Conservation (phyloP, 768 basidiomycete genomes). For the Cyathus striatus region DNA sequence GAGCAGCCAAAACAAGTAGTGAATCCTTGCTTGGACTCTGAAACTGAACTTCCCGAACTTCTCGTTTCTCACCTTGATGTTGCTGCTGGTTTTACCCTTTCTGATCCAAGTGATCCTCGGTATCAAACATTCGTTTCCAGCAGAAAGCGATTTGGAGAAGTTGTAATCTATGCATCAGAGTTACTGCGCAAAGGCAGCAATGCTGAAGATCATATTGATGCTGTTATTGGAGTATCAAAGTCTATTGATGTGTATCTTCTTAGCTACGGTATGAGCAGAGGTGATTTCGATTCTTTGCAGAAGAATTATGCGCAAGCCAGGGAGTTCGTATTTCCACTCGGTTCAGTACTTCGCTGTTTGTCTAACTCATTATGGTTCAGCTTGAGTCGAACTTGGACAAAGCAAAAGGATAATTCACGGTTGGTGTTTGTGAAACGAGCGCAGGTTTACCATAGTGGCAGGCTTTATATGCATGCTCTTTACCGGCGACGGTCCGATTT, state of each 20-base stretch:
- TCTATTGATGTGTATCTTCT: constrained; percentile 75
- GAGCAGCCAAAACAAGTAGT: constrained; percentile 52
- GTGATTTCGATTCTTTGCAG: constrained; percentile 57
- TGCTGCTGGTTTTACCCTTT: constrained; percentile 69
- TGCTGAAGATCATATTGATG: constrained; percentile 84
- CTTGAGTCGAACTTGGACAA: constrained; percentile 59
- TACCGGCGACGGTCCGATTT: constrained; percentile 69
- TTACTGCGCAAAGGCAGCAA: constrained; percentile 56
- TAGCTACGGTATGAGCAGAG: constrained; percentile 59
- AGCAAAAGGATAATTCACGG: constrained; percentile 74
- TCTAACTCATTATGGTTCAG: constrained; percentile 23
- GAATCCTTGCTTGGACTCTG: constrained; percentile 52
- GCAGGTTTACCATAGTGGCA: constrained; percentile 70
- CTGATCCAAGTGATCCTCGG: constrained; percentile 67
- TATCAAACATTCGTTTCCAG: constrained; percentile 60
- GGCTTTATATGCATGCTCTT: constrained; percentile 72
- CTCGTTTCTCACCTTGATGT: constrained; percentile 63
- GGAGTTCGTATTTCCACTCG: constrained; percentile 40
- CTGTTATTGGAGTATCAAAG: constrained; percentile 65
- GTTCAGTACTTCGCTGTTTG: background rate
- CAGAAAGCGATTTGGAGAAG: constrained; percentile 59
- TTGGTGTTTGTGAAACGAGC: constrained; percentile 73
- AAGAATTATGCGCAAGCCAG: constrained; percentile 61
- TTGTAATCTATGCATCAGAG: constrained; percentile 63
- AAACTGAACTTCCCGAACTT: constrained; percentile 66